These are phyloP conservation scores for Aspergillus sp. DNA, from an alignment of 2,329 filamentous ascomycete genomes.

Conservation along the genomic window DNA sequence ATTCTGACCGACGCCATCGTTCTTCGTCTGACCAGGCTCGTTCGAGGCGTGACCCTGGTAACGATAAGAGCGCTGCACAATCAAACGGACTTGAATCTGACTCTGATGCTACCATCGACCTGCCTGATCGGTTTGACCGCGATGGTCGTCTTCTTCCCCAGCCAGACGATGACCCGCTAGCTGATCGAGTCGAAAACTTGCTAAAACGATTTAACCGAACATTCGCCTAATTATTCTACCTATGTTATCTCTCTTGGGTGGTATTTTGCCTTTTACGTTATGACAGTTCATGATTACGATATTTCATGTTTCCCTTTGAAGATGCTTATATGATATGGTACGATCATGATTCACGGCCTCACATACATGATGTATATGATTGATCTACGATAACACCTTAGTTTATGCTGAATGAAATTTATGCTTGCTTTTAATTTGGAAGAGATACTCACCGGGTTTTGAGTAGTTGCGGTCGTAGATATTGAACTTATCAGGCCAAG, in stretches of 20 bases:
- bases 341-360: not conserved
- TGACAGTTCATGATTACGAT: not conserved
- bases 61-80: not conserved
- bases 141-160: conserved; percentile 39
- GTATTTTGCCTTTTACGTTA: not conserved
- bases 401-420: not conserved
- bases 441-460: no score
- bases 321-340: not conserved
- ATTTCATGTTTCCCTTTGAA: not conserved
- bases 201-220: conserved; percentile 31
- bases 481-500: not conserved
- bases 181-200: conserved; percentile 37
- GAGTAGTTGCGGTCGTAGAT: no score
- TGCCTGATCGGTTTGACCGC: conserved; percentile 46
- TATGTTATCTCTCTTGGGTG: not conserved
- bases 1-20: conserved; percentile 21
- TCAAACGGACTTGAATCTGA: conserved; percentile 25
- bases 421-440: not conserved
- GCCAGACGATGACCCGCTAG: conserved; percentile 32
- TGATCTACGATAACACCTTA: not conserved
- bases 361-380: not conserved
- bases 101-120: conserved; percentile 46
- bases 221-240: conserved; percentile 20
- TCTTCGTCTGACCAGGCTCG: conserved; percentile 25
- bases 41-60: not conserved